Percentiles rank a stretch among this genome's conserved stretches.
These are phyloP conservation scores for Mortierella hygrophila DNA, from an alignment of 192 early-diverging fungal species.

Conservation along the genomic window DNA sequence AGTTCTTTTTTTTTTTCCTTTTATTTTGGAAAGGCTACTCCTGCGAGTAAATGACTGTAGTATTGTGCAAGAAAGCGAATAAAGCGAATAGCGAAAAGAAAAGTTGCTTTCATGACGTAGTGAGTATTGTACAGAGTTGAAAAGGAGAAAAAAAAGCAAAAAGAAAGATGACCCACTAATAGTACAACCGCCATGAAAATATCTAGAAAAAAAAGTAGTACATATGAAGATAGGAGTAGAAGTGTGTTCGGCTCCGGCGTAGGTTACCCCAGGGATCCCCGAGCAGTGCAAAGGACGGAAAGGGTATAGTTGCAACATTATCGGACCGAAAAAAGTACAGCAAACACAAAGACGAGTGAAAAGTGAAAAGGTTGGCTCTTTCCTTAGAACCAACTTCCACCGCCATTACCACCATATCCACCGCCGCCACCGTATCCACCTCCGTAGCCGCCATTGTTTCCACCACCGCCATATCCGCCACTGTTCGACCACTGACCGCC, in stretches of 20 bases:
- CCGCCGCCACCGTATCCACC: constrained; percentile 35
- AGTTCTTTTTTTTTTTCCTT: background rate
- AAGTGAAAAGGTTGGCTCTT: background rate
- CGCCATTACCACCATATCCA: constrained; percentile 41
- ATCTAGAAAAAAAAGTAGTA: background rate
- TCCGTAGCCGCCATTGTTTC: constrained; percentile 55
- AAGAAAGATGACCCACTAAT: background rate
- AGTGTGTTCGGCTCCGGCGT: background rate
- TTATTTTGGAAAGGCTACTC: background rate
- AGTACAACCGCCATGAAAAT: constrained; percentile 5
- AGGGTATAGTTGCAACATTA: background rate
- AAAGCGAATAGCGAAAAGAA: background rate
- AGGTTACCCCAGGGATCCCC: background rate
- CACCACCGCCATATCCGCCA: constrained; percentile 44
- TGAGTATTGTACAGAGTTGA: background rate
- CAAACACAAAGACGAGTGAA: background rate
- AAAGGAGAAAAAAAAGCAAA: background rate
- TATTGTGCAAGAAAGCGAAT: background rate
- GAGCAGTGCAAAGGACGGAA: background rate
- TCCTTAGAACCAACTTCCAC: constrained; percentile 29
- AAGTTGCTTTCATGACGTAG: background rate
- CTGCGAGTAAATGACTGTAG: background rate
- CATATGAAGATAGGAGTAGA: background rate
- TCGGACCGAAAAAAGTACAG: background rate
- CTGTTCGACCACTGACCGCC: background rate